Percentiles rank a stretch among this genome's conserved stretches.
Evolutionary conservation across 768 basidiomycete genomes (phyloP).

Genomic region (Calocybe gangraenosa): DNA sequence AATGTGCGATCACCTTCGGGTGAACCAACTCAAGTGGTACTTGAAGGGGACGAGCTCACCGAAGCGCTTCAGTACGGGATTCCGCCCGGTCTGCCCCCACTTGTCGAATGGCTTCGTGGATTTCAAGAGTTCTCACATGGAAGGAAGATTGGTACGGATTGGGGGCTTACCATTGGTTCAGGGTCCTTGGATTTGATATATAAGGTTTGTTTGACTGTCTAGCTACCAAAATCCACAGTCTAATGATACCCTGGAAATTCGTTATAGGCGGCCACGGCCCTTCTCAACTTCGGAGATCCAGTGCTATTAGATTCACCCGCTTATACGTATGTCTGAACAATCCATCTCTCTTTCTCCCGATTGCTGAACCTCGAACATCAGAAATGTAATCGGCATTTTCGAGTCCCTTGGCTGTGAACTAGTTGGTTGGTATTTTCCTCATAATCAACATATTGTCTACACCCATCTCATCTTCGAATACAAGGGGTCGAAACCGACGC

Average conservation of each 20-base stretch:
- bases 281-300: slow-evolving; percentile 74
- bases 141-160: slow-evolving; percentile 56
- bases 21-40: slow-evolving; percentile 41
- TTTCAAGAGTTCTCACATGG: slow-evolving; percentile 71
- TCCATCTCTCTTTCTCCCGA: slow-evolving; percentile 6
- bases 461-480: no score
- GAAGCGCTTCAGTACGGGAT: slow-evolving; percentile 72
- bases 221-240: no score
- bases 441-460: not conserved
- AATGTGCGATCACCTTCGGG: slow-evolving; percentile 47
- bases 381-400: slow-evolving; percentile 61
- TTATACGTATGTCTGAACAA: slow-evolving; percentile 46
- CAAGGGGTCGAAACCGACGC: slow-evolving; percentile 70
- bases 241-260: no score
- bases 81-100: slow-evolving; percentile 59
- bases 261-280: slow-evolving; percentile 32
- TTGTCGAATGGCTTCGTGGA: slow-evolving; percentile 65
- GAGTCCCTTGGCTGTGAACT: slow-evolving; percentile 44
- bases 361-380: slow-evolving; percentile 18
- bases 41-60: slow-evolving; percentile 57
- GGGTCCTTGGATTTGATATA: slow-evolving; percentile 89
- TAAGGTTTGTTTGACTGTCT: slow-evolving; percentile 50
- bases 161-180: slow-evolving; percentile 72
- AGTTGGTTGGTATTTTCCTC: slow-evolving; percentile 38
- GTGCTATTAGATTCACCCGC: slow-evolving; percentile 75